Evolutionary conservation across 2,329 filamentous ascomycete genomes (phyloP).

Genomic region (Penicillium verrucosum): DNA sequence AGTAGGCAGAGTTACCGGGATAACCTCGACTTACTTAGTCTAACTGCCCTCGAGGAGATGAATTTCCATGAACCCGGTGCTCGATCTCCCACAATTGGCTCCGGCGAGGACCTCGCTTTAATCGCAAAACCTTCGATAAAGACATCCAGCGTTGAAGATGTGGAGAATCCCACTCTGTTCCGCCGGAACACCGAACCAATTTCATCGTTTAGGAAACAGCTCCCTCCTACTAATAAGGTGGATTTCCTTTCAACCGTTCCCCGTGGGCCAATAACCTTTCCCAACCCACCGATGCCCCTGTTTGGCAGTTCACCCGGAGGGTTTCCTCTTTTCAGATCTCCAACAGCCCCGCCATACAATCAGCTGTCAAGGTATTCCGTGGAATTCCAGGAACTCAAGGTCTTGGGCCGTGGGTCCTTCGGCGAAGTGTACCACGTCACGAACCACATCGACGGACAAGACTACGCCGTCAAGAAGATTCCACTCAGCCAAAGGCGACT

Average conservation of each 20-base stretch:
- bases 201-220: constrained; percentile 17
- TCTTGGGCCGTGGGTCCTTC: constrained; percentile 64
- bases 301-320: constrained; percentile 33
- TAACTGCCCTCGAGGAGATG: constrained; percentile 37
- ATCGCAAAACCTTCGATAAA: constrained; percentile 18
- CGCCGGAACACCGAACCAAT: constrained; percentile 10
- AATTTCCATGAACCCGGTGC: constrained; percentile 24
- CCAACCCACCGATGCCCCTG: constrained; percentile 23
- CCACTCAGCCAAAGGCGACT: constrained; percentile 53
- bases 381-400: constrained; percentile 53
- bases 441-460: constrained; percentile 59
- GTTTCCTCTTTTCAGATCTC: constrained; percentile 30
- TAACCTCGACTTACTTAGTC: constrained; percentile 42
- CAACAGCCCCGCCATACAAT: constrained; percentile 22
- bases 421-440: constrained; percentile 61
- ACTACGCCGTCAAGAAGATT: constrained; percentile 67
- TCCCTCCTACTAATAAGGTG: constrained; percentile 16
- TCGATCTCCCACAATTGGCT: constrained; percentile 21
- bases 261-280: constrained; percentile 22
- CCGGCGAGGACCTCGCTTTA: constrained; percentile 21
- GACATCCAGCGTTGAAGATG: constrained; percentile 12
- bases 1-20: constrained; percentile 44
- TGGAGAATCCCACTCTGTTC: constrained; percentile 14
- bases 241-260: constrained; percentile 24
- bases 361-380: constrained; percentile 46